A percentile compares a stretch with the other conserved stretches of the same genome.
phyloP scores from a whole-genome alignment of 345 rosid species.

The Heritiera fomes region DNA sequence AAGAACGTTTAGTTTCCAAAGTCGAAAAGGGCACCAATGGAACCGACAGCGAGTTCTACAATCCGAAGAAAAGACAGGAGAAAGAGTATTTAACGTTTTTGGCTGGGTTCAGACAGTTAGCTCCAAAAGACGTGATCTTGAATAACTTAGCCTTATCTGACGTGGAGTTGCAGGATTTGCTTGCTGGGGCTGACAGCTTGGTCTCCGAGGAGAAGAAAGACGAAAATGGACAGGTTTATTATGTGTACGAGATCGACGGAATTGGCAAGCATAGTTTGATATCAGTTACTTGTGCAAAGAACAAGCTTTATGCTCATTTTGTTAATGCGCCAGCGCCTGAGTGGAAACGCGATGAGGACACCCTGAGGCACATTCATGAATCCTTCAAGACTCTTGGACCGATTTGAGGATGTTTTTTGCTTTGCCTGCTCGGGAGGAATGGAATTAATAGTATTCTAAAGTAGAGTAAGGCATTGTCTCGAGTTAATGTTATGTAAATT shows the following conservation, averaged over 20 bases:
- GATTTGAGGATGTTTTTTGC: neutral
- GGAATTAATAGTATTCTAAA: neutral
- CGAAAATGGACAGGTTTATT: slow-evolving; percentile 54
- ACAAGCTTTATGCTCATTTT: slow-evolving; percentile 90
- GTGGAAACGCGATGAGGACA: slow-evolving; percentile 78
- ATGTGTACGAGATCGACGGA: slow-evolving; percentile 80
- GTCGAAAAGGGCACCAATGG: slow-evolving; percentile 67
- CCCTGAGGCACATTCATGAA: slow-evolving; percentile 75
- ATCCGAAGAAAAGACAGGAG: slow-evolving; percentile 55
- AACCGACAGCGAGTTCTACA: slow-evolving; percentile 16
- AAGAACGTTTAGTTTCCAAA: slow-evolving; percentile 84
- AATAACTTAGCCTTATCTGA: slow-evolving; percentile 84
- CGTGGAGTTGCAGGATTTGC: slow-evolving; percentile 78
- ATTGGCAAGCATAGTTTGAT: slow-evolving; percentile 68
- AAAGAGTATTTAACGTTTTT: slow-evolving; percentile 84
- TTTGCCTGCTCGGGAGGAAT: too few species aligned
- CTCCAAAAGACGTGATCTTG: slow-evolving; percentile 70
- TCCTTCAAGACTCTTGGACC: slow-evolving; percentile 76
- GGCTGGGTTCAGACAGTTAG: slow-evolving; percentile 75
- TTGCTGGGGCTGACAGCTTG: slow-evolving; percentile 69
- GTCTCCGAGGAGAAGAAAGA: slow-evolving; percentile 26
- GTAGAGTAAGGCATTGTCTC: neutral
- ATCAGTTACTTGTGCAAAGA: slow-evolving; percentile 78
- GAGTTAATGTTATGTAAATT: neutral
- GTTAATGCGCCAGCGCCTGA: slow-evolving; percentile 82